Evolutionary conservation across 2,329 filamentous ascomycete species (phyloP).

Genomic region (Phyllosticta citriasiana): DNA sequence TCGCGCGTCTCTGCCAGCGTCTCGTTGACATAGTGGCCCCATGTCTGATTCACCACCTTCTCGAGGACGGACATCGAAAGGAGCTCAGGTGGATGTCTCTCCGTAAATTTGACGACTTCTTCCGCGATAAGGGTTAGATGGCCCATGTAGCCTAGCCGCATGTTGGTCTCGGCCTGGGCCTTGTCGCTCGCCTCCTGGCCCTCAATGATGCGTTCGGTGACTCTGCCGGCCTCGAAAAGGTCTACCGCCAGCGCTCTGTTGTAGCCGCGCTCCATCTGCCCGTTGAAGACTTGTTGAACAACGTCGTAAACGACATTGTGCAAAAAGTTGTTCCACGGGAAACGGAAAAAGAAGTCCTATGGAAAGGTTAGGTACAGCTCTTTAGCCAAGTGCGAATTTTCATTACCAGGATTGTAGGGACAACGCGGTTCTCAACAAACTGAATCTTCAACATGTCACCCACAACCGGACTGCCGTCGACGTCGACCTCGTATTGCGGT

Average conservation of each 20-base stretch:
- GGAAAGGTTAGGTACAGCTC: not conserved
- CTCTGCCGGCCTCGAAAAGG: constrained; percentile 79
- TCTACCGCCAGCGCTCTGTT: constrained; percentile 85
- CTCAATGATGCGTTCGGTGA: constrained; percentile 85
- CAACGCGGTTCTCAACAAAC: constrained; percentile 88
- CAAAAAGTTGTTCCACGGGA: constrained; percentile 98
- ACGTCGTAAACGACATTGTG: constrained; percentile 99
- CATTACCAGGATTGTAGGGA: constrained; percentile 87
- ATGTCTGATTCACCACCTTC: constrained; percentile 78
- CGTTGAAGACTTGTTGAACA: constrained; percentile 97
- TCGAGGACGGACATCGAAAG: constrained; percentile 77
- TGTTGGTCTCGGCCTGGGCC: constrained; percentile 72
- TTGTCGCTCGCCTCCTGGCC: constrained; percentile 82
- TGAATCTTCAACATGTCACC: constrained; percentile 92
- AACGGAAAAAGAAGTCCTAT: constrained; percentile 94
- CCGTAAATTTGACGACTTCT: constrained; percentile 97
- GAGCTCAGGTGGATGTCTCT: constrained; percentile 80
- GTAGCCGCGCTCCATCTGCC: constrained; percentile 90
- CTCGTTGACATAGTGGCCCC: constrained; percentile 92
- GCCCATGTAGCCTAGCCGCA: constrained; percentile 96
- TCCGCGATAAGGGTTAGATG: constrained; percentile 95
- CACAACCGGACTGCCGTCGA: constrained; percentile 66
- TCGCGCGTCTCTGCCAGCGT: constrained; percentile 88
- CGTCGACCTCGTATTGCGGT: constrained; percentile 45
- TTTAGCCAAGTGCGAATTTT: not conserved